Base-by-base conservation (phyloP, 768 basidiomycete genomes). In the Suillus paluster region DNA sequence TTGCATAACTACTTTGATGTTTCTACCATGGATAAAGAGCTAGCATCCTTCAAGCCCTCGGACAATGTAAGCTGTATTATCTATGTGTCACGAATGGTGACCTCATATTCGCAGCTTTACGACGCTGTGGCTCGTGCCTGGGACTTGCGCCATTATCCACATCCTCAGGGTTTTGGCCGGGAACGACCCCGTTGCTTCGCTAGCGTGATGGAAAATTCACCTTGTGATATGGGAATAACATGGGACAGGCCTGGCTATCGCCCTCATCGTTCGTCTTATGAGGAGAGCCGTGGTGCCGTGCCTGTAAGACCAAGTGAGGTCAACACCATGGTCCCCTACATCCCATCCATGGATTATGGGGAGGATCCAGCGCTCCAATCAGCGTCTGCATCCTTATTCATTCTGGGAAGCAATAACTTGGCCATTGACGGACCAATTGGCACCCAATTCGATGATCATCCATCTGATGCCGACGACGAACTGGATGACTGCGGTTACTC, bases 51-150 rank as follows among this genome's bases (percentile, higher is more conserved):
- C 2, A 36, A 49, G 1, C 63, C 54, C 12, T 34, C 73, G 27
- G 5, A 45, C 9, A 66, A 56, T 7, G 73, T 73, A 48, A 33
- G 75, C 33, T 15, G 2, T 8, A 38, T 11, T 0, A 3, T 2
- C 12, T 21, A 30, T 42, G 36, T n/a, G 42, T 2, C 23, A 25
- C 19, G 23, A 7, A 62, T 59, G 50, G 25, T n/a, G 50, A 23
- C 19, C 3, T 59, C 23, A 38, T 58, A 12, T 57, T 44, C 58
- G 8, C 34, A 75, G 73, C 68, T 76, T 36, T 75, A 76, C 54
- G 67, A 73, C 10, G 61, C 75, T 17, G 55, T 76, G 15, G 75
- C 73, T 39, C 61, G 56, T 46, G 65, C 70, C 4, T 67, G 73
- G 30, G 75, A 76, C 66, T 46, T 63, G 38, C 68, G 48, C 36